Conservation (phyloP, 305 asterid genomes). For the Fraxinus dipetala region DNA sequence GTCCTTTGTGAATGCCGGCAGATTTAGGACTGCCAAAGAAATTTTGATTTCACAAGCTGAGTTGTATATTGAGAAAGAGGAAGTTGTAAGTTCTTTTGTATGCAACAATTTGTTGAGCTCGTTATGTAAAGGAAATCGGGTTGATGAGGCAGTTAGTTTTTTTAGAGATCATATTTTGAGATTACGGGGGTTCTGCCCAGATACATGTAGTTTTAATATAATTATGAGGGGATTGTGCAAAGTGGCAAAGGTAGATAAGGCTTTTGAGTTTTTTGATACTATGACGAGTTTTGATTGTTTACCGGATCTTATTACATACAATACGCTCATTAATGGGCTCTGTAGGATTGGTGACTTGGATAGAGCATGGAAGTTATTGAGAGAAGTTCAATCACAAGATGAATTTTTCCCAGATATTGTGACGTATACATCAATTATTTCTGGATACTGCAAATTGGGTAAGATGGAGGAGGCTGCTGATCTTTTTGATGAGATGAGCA, state of each 20-base stretch:
- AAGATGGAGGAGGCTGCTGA: constrained; percentile 49
- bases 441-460: constrained; percentile 62
- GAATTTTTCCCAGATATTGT: constrained; percentile 60
- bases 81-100: constrained; percentile 45
- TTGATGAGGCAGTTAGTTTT: constrained; percentile 64
- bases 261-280: constrained; percentile 53
- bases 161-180: constrained; percentile 56
- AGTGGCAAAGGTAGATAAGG: constrained; percentile 49
- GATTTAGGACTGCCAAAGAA: constrained; percentile 52
- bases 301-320: constrained; percentile 61
- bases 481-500: constrained; percentile 57
- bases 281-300: constrained; percentile 57
- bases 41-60: constrained; percentile 63
- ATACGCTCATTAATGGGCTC: constrained; percentile 63
- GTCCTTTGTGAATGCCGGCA: constrained; percentile 49
- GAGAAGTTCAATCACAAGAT: constrained; percentile 41
- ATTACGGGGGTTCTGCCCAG: constrained; percentile 52
- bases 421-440: constrained; percentile 70
- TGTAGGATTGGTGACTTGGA: constrained; percentile 54
- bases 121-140: constrained; percentile 39
- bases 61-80: constrained; percentile 36
- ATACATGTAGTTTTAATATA: constrained; percentile 72
- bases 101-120: constrained; percentile 58
- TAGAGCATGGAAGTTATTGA: constrained; percentile 53
- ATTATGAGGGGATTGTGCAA: constrained; percentile 67